Conservation (phyloP, 192 early-diverging fungal genomes). For the Entomortierella parvispora region DNA sequence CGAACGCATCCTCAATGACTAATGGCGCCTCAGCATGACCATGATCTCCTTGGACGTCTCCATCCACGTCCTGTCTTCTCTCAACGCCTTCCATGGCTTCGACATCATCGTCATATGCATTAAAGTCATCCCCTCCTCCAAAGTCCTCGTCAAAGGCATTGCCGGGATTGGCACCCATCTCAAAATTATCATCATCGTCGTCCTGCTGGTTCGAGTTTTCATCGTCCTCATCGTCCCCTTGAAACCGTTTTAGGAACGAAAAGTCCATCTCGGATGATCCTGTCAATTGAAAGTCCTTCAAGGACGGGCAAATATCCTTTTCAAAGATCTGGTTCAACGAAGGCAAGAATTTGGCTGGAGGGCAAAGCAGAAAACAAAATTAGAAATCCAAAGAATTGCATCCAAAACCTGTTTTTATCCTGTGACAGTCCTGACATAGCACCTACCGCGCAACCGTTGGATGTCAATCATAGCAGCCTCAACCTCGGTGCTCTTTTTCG, state of each 20-base stretch:
- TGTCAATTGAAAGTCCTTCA: conserved; percentile 77
- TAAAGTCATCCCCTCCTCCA: conserved; percentile 25
- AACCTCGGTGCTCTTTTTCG: conserved; percentile 19
- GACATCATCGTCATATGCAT: conserved; percentile 36
- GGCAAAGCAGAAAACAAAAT: background rate
- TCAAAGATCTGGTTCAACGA: conserved; percentile 54
- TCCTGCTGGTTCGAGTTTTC: conserved; percentile 7
- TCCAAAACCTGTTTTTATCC: too few relatives aligned
- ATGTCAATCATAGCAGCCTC: conserved; percentile 30
- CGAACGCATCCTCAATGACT: conserved; percentile 47
- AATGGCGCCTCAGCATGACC: conserved; percentile 51
- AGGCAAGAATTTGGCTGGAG: conserved; percentile 57
- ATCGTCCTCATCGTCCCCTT: conserved; percentile 57
- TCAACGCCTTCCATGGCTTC: conserved; percentile 12
- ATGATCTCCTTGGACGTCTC: conserved; percentile 49
- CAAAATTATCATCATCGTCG: conserved; percentile 21
- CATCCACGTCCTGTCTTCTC: conserved; percentile 52
- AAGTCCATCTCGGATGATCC: conserved; percentile 68
- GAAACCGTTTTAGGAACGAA: conserved; percentile 62
- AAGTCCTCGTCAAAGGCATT: conserved; percentile 7
- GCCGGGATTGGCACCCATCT: background rate
- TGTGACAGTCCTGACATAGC: too few relatives aligned
- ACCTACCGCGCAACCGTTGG: conserved; percentile 40
- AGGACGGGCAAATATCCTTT: conserved; percentile 74
- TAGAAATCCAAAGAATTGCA: too few relatives aligned